Evolutionary conservation across 495 filamentous ascomycete genomes (phyloP).

Genomic region (Hypomontagnella monticulosa): DNA sequence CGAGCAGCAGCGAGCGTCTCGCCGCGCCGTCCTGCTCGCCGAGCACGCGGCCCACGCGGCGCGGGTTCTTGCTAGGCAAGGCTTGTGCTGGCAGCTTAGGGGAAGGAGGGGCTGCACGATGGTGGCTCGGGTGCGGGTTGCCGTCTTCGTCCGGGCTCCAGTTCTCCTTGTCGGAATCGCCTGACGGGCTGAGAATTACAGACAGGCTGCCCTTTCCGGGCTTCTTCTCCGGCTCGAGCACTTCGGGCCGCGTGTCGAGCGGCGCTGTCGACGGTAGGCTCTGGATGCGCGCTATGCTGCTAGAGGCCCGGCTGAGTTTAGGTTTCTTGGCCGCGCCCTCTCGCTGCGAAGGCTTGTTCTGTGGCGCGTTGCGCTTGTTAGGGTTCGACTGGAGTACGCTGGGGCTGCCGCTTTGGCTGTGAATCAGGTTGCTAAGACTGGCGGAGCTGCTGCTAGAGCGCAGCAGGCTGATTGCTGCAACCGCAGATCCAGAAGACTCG

Average conservation of each 20-base stretch:
- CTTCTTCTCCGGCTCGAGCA: constrained; percentile 43
- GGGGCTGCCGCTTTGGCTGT: constrained; percentile 49
- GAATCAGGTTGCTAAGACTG: constrained; percentile 46
- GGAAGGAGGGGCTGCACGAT: constrained; percentile 24
- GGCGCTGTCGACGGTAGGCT: constrained; percentile 47
- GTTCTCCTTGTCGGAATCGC: constrained; percentile 94
- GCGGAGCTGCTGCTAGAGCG: constrained; percentile 69
- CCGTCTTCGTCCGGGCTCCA: constrained; percentile 70
- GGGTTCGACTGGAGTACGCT: constrained; percentile 58
- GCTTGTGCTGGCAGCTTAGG: constrained; percentile 20
- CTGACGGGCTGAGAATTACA: constrained; percentile 44
- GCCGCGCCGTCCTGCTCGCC: constrained; percentile 42
- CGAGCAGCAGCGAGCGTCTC: constrained; percentile 36
- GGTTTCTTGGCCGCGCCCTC: constrained; percentile 66
- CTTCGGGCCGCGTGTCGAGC: constrained; percentile 20
- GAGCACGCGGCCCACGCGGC: constrained; percentile 48
- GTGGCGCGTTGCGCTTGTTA: constrained; percentile 67
- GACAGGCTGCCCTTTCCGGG: constrained; percentile 52
- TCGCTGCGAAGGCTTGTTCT: constrained; percentile 56
- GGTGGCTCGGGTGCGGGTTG: constrained; percentile 49
- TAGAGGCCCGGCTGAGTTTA: constrained; percentile 70
- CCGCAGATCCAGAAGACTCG: constrained; percentile 75
- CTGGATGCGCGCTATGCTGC: constrained; percentile 75
- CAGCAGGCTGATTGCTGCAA: constrained; percentile 75
- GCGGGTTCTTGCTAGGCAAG: constrained; percentile 42